Evolutionary conservation across 306 rosid species (phyloP), one percentile per base, ranked within the genome.

Genomic region (Trifolium subterraneum): DNA sequence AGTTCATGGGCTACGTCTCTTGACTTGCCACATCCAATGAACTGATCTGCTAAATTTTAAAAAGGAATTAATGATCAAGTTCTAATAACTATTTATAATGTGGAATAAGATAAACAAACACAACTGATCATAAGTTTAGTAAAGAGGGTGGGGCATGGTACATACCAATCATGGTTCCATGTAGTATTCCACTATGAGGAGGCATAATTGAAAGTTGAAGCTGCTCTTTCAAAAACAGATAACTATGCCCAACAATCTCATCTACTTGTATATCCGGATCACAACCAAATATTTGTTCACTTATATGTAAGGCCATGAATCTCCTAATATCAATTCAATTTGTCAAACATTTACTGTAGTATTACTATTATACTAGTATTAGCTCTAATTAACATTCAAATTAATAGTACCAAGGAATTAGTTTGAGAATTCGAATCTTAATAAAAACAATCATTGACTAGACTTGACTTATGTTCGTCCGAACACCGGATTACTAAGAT

Each of bases 161-260:
- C 77, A 87, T 1, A 90, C 98, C 96, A 69, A 92, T 90, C 39
- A 90, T 75, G 84, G 90, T 90, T 83, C 94, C 96, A 8, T 92
- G 94, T 71, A 90, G 91, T 56, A 92, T 87, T 78, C 92, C 92
- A 20, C 88, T 77, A 22, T 83, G 92, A 68, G 89, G 29, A 52
- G 59, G 15, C 62, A 83, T 75, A 35, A 64, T 23, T 15, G 94
- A 74, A 68, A 78, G 84, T 52, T 88, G 88, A 78, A 92, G 96
- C 75, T 92, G 96, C 64, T 90, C 88, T 75, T 87, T 92, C 72
- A 92, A 77, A 80, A 82, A 92, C 65, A 90, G 84, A 64, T 82
- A 92, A 48, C 86, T 39, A 76, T 88, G 92, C 25, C 98, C 92
- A 38, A 90, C 87, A 68, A 87, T 85, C 86, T 92, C 96, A 4